Conservation (phyloP, 352 stramenopile genomes). For the Phytophthora multivora region DNA sequence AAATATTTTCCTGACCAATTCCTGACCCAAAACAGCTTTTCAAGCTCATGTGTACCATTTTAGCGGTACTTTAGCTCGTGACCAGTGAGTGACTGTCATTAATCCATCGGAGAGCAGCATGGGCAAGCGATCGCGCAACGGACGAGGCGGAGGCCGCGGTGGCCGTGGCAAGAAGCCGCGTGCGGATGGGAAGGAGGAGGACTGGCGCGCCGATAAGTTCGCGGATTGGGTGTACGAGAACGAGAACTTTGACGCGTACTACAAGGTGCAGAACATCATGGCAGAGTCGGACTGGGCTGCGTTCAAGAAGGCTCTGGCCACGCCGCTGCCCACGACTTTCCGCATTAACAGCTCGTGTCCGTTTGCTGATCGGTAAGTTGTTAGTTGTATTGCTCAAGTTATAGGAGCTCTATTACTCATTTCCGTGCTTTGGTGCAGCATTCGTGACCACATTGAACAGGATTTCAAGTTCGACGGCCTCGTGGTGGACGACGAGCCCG, state of each 20-base stretch:
- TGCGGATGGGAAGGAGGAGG: constrained; percentile 33
- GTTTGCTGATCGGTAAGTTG: constrained; percentile 73
- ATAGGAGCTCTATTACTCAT: constrained; percentile 4
- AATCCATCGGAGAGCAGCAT: constrained; percentile 25
- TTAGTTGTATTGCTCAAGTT: background rate
- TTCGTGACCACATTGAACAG: constrained; percentile 81
- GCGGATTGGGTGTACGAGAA: constrained; percentile 90
- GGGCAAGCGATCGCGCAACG: constrained; percentile 54
- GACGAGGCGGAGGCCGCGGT: constrained; percentile 35
- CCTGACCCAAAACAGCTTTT: constrained; percentile 1
- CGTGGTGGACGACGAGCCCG: constrained; percentile 78
- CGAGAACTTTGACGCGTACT: constrained; percentile 85
- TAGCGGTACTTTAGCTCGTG: constrained; percentile 13
- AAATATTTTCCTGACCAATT: background rate
- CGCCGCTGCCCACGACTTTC: constrained; percentile 92
- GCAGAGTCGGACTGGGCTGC: constrained; percentile 83
- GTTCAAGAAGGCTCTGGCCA: constrained; percentile 91
- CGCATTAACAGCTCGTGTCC: constrained; percentile 92
- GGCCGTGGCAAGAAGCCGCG: constrained; percentile 63
- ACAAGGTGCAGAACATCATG: constrained; percentile 88
- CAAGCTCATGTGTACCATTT: constrained; percentile 9
- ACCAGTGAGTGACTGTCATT: constrained; percentile 17
- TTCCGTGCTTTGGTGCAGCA: constrained; percentile 40
- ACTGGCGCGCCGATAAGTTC: constrained; percentile 66
- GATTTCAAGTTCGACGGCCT: constrained; percentile 89